Evolutionary conservation across 1,139 yeast genomes (phyloP).

Genomic region (Diutina neorugosa): DNA sequence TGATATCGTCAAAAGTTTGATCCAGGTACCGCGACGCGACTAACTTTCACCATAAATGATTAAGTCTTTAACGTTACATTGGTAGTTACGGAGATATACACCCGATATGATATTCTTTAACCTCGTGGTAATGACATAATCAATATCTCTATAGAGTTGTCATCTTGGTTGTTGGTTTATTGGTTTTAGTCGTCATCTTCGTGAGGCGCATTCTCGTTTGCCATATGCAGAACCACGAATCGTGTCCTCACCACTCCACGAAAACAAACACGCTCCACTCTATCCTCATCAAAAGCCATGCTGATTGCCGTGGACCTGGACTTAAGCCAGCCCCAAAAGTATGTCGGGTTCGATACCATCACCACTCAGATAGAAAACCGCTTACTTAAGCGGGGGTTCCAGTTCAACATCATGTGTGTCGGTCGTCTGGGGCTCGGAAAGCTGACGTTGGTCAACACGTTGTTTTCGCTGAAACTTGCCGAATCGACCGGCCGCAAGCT

Average conservation of each 20-base stretch:
- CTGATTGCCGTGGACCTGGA: constrained; percentile 2
- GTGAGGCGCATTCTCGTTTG: not conserved
- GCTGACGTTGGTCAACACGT: constrained; percentile 80
- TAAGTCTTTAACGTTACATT: no score
- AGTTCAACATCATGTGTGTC: constrained; percentile 87
- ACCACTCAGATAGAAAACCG: constrained; percentile 92
- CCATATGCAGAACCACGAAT: not conserved
- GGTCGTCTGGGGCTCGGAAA: constrained; percentile 95
- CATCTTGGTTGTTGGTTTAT: not conserved
- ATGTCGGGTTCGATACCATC: constrained; percentile 94
- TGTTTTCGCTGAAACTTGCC: constrained; percentile 74
- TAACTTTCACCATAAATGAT: not conserved
- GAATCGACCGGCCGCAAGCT: constrained; percentile 59
- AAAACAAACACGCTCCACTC: not conserved
- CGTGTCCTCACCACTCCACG: not conserved
- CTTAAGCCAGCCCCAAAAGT: constrained; percentile 29
- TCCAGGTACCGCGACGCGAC: not conserved
- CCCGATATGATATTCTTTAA: no score
- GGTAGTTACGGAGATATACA: no score
- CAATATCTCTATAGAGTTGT: no score
- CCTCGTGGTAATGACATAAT: no score
- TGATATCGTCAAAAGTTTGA: not conserved
- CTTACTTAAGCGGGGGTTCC: constrained; percentile 84
- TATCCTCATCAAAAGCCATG: not conserved
- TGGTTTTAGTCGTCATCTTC: no score